phyloP scores from a whole-genome alignment of 106 monocot genomes.

The Allium sativum region DNA sequence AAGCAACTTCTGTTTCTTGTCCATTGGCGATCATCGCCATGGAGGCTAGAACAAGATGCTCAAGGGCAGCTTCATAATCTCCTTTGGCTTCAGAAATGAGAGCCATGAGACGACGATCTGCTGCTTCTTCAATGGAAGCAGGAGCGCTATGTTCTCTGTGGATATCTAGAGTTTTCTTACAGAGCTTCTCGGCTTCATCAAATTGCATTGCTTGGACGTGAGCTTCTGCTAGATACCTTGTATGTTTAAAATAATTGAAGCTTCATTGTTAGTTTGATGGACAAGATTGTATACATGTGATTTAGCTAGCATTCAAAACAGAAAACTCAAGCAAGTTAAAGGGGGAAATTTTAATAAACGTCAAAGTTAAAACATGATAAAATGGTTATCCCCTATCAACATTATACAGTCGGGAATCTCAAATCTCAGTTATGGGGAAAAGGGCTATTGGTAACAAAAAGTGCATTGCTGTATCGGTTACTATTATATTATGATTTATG shows the following conservation, averaged over 20 bases:
- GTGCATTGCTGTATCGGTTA: too few species aligned
- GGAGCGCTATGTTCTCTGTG: conserved; percentile 49
- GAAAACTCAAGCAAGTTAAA: neutral
- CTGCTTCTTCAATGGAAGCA: conserved; percentile 55
- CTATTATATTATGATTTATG: too few species aligned
- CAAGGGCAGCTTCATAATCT: conserved; percentile 48
- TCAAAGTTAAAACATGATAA: too few species aligned
- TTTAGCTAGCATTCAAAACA: neutral
- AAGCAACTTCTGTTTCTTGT: conserved; percentile 40
- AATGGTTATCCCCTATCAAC: too few species aligned
- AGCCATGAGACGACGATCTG: conserved; percentile 52
- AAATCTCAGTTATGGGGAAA: too few species aligned
- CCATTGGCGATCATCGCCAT: conserved; percentile 49
- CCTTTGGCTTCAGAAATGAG: conserved; percentile 50
- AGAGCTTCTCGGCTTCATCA: conserved; percentile 51
- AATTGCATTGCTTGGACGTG: conserved; percentile 59
- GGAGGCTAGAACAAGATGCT: conserved; percentile 54
- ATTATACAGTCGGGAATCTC: too few species aligned
- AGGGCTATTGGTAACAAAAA: too few species aligned
- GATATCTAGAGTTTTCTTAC: conserved; percentile 46
- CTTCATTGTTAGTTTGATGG: neutral
- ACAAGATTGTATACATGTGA: neutral
- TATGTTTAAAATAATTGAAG: conserved; percentile 4
- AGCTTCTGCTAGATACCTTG: conserved; percentile 54
- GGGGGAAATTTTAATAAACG: neutral